These are phyloP conservation scores for Phoma sp. DNA, from an alignment of 2,329 filamentous ascomycete species.

Conservation along the genomic window DNA sequence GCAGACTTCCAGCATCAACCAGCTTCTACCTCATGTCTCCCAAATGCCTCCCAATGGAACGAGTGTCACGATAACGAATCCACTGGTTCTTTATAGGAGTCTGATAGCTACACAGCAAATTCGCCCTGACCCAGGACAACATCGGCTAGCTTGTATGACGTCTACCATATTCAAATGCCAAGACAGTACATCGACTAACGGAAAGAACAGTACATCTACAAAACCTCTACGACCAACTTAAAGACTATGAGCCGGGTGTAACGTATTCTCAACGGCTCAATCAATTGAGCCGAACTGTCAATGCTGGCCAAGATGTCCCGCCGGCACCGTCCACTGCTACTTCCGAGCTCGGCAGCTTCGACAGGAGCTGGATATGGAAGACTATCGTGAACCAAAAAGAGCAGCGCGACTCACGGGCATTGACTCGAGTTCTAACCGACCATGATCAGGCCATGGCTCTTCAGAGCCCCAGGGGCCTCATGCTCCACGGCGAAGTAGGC, in stretches of 20 bases:
- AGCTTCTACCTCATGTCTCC: constrained; percentile 10
- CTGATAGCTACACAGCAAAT: constrained; percentile 72
- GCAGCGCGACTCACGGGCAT: constrained; percentile 62
- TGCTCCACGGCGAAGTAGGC: constrained; percentile 82
- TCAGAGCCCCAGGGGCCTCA: constrained; percentile 75
- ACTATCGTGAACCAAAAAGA: constrained; percentile 63
- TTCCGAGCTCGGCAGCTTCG: constrained; percentile 29
- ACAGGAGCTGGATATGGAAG: constrained; percentile 60
- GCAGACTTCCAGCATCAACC: constrained; percentile 18
- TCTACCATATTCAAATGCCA: constrained; percentile 38
- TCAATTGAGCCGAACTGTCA: constrained; percentile 61
- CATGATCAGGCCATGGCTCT: constrained; percentile 76
- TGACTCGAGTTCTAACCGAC: constrained; percentile 73
- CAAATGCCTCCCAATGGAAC: constrained; percentile 47
- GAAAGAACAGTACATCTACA: constrained; percentile 71
- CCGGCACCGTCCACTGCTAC: constrained; percentile 44
- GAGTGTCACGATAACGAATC: constrained; percentile 66
- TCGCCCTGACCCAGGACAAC: constrained; percentile 73
- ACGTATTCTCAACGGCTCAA: constrained; percentile 73
- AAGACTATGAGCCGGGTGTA: constrained; percentile 76
- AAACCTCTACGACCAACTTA: constrained; percentile 76
- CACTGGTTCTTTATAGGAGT: constrained; percentile 77
- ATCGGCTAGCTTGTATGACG: constrained; percentile 62
- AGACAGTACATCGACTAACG: constrained; percentile 22
- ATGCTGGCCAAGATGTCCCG: constrained; percentile 29